A percentile compares a stretch with the other conserved stretches of the same genome.
Conservation (phyloP, 2,329 filamentous ascomycete species). For the Colletotrichum acutatum region DNA sequence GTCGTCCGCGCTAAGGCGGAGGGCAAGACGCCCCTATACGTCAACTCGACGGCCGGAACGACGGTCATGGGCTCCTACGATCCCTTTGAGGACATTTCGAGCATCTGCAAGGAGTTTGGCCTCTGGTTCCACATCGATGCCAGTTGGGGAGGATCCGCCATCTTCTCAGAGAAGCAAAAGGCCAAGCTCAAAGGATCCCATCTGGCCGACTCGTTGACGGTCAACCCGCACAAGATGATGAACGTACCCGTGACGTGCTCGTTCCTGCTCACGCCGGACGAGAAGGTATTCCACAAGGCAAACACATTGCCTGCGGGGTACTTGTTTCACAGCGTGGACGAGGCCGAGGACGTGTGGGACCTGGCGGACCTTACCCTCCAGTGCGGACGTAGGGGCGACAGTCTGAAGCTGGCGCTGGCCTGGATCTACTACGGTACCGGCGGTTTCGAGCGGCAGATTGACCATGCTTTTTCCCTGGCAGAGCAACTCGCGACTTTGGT, state of each 20-base stretch:
- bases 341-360: slow-evolving; percentile 78
- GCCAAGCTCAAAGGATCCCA: slow-evolving; percentile 76
- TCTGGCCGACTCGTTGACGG: slow-evolving; percentile 82
- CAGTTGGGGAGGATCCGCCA: slow-evolving; percentile 87
- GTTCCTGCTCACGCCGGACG: slow-evolving; percentile 83
- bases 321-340: slow-evolving; percentile 74
- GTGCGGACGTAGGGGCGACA: slow-evolving; percentile 88
- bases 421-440: slow-evolving; percentile 89
- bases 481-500: slow-evolving; percentile 74
- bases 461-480: slow-evolving; percentile 79
- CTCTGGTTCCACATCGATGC: slow-evolving; percentile 96
- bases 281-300: slow-evolving; percentile 80
- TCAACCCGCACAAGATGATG: slow-evolving; percentile 99
- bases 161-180: slow-evolving; percentile 76
- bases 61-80: slow-evolving; percentile 94
- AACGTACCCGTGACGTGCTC: slow-evolving; percentile 91
- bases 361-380: slow-evolving; percentile 93
- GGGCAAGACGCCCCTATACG: slow-evolving; percentile 88
- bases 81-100: slow-evolving; percentile 76
- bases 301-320: slow-evolving; percentile 92
- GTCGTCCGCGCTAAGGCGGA: slow-evolving; percentile 70
- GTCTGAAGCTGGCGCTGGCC: slow-evolving; percentile 85
- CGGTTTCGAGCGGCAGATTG: slow-evolving; percentile 78
- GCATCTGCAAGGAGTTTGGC: slow-evolving; percentile 75
- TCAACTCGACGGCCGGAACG: slow-evolving; percentile 95